These are phyloP conservation scores for Metschnikowia kofuensis DNA, from an alignment of 805 yeast genomes.

Conservation along the genomic window DNA sequence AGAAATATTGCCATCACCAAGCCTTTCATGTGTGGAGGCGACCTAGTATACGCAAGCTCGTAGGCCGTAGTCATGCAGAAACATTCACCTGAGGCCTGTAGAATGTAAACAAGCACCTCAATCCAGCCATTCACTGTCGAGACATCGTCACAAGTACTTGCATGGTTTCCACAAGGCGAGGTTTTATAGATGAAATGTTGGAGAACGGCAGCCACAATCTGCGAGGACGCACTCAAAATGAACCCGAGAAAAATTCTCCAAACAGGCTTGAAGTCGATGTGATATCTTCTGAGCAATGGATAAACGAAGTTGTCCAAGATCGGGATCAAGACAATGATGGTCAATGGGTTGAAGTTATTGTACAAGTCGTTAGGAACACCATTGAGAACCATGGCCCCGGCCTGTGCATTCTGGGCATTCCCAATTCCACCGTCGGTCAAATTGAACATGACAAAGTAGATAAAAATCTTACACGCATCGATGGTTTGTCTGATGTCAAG, in stretches of 20 bases:
- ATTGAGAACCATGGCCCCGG: slow-evolving; percentile 50
- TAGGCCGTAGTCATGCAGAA: slow-evolving; percentile 51
- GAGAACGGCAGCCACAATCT: slow-evolving; percentile 48
- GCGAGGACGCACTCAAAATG: slow-evolving; percentile 44
- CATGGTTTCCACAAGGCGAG: slow-evolving; percentile 51
- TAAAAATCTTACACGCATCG: slow-evolving; percentile 44
- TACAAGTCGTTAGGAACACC: slow-evolving; percentile 58
- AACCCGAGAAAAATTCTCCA: slow-evolving; percentile 49
- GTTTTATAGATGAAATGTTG: slow-evolving; percentile 48
- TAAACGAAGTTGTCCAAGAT: slow-evolving; percentile 46
- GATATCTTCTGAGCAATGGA: slow-evolving; percentile 43
- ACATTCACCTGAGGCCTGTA: slow-evolving; percentile 53
- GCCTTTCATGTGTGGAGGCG: slow-evolving; percentile 50
- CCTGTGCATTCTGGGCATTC: slow-evolving; percentile 48
- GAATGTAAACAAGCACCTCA: slow-evolving; percentile 29
- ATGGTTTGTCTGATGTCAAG: slow-evolving; percentile 44
- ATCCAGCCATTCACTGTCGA: slow-evolving; percentile 34
- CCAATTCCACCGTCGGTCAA: slow-evolving; percentile 50
- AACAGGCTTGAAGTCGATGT: slow-evolving; percentile 31
- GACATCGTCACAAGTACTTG: slow-evolving; percentile 34
- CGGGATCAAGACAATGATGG: slow-evolving; percentile 52
- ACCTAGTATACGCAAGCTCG: slow-evolving; percentile 52
- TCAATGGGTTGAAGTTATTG: slow-evolving; percentile 52
- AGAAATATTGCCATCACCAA: slow-evolving; percentile 46
- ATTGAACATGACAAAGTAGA: slow-evolving; percentile 38